Evolutionary conservation across 495 filamentous ascomycete genomes (phyloP), one percentile per base, ranked within the genome.

Genomic region (Penicillium paxilli): DNA sequence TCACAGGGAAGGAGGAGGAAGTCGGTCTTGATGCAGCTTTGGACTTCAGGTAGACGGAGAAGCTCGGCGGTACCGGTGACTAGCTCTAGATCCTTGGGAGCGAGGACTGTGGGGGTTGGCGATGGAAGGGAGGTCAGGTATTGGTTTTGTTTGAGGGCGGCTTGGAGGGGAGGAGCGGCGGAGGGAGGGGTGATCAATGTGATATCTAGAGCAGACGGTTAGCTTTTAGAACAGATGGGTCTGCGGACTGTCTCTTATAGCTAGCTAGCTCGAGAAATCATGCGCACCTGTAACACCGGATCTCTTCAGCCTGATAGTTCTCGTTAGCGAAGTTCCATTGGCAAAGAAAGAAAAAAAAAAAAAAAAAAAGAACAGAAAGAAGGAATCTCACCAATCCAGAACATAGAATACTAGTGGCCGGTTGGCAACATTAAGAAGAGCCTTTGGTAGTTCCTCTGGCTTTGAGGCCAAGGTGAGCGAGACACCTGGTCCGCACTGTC

Each of bases 1-100:
- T 99, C 95, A 64, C 94, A 99, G 2, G 93, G 92, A 19, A 99
- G 73, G 4, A 98, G 86, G 7, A 96, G 69, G 66, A 98, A 96
- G 67, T 99, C 90, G 4, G 84, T 82, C 22, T 80, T 91, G 51
- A 99, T 86, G 35, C 78, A 76, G 8, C 72, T 70, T 66, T 86
- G 82, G 41, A 93, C 80, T 64, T 91, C 86, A 1, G 87, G 85
- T 11, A 92, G 77, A 4, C 92, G 83, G 51, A 99, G 83, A n/a
- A 98, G 81, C 64, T 97, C 86, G 3, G 89, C 92, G 3, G 94
- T 98, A 42, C 91, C 90, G 1, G 86, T 92, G 51, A 86, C 91
- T 58, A 89, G 80, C 32, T 87, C 82, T 9, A 96, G 72, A 20
- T 79, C 85, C 52, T 80, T 72, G 3, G 92, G 91, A 3, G 90